phyloP scores from a whole-genome alignment of 768 basidiomycete species.

The Suillus paluster region DNA sequence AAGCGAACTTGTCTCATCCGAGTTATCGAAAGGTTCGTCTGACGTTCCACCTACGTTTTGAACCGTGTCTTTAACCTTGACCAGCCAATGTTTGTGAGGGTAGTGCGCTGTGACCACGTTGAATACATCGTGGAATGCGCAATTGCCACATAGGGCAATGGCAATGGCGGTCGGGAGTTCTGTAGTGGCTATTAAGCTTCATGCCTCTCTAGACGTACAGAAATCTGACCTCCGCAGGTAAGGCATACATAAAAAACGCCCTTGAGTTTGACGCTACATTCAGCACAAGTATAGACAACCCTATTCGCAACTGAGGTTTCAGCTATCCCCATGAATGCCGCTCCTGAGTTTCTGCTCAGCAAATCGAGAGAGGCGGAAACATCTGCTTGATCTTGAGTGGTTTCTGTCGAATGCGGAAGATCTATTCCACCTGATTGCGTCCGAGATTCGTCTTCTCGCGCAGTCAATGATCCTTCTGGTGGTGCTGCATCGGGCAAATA shows the following conservation, averaged over 20 bases:
- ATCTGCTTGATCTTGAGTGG: not conserved
- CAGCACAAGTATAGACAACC: not conserved
- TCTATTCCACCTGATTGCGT: not conserved
- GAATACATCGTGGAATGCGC: not conserved
- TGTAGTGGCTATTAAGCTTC: not conserved
- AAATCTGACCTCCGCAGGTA: not conserved
- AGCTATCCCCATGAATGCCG: not conserved
- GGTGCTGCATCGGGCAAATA: not conserved
- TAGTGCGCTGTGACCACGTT: not conserved
- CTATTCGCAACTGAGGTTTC: not conserved
- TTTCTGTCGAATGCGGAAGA: not conserved
- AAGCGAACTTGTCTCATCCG: not conserved
- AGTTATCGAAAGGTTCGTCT: not conserved
- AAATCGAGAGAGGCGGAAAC: not conserved
- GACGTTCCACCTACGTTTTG: not conserved
- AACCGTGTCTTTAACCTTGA: not conserved
- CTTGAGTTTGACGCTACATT: not conserved
- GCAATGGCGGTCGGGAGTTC: not conserved
- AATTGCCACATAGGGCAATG: not conserved
- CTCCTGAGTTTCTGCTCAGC: too few species aligned
- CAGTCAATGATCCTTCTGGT: not conserved
- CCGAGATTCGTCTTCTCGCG: not conserved
- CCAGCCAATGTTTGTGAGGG: not conserved
- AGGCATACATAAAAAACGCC: not conserved
- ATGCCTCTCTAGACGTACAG: not conserved